Evolutionary conservation across 768 basidiomycete species (phyloP).

Genomic region (Termitomyces eurrhizus): DNA sequence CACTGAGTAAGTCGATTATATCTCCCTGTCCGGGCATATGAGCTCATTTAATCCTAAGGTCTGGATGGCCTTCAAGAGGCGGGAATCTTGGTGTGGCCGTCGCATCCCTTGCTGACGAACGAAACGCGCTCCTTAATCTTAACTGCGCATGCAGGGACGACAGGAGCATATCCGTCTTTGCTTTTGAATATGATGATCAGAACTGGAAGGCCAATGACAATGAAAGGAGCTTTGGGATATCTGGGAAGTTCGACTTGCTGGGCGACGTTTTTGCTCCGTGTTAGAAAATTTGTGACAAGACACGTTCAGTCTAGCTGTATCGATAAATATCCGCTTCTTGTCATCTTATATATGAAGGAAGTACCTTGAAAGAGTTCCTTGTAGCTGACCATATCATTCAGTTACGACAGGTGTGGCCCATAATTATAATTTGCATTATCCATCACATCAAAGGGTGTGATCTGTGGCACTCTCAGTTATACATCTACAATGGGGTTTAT

Average conservation of each 20-base stretch:
- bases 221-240: slow-evolving; percentile 37
- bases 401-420: no score
- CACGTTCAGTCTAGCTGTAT: background rate
- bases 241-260: slow-evolving; percentile 26
- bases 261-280: slow-evolving; percentile 23
- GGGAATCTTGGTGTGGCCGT: slow-evolving; percentile 24
- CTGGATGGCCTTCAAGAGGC: slow-evolving; percentile 40
- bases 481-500: no score
- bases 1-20: slow-evolving; percentile 26
- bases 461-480: no score
- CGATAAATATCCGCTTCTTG: background rate
- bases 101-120: slow-evolving; percentile 27
- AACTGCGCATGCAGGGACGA: slow-evolving; percentile 32
- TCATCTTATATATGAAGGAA: background rate
- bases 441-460: no score
- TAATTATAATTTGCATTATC: no score
- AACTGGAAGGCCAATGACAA: slow-evolving; percentile 33
- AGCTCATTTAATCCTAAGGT: slow-evolving; percentile 14
- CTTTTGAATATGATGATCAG: slow-evolving; percentile 37
- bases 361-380: background rate
- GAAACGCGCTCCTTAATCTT: slow-evolving; percentile 28
- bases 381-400: no score
- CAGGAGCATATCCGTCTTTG: slow-evolving; percentile 27
- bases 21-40: background rate
- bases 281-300: background rate